These are phyloP conservation scores for Chaetoscypha palmicola DNA, from an alignment of 2,329 filamentous ascomycete species.

Conservation along the genomic window DNA sequence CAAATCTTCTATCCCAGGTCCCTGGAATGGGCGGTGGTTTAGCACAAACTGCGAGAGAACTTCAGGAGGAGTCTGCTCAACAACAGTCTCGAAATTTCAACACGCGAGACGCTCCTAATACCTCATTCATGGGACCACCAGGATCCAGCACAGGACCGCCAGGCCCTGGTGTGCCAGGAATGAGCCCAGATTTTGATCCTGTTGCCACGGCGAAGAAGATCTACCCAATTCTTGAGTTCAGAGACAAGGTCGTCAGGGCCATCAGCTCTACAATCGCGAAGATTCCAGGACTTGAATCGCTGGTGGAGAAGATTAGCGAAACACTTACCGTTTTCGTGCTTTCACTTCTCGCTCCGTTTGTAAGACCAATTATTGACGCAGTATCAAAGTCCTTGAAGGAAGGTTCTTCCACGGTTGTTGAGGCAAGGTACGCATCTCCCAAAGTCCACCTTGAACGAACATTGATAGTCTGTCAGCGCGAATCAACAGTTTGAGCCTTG, in stretches of 20 bases:
- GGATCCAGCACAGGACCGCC: conserved; percentile 35
- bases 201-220: conserved; percentile 73
- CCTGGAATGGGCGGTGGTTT: conserved; percentile 63
- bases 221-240: conserved; percentile 89
- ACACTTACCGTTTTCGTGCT: conserved; percentile 87
- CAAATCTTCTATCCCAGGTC: conserved; percentile 66
- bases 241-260: conserved; percentile 84
- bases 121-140: conserved; percentile 21
- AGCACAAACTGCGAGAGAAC: conserved; percentile 55
- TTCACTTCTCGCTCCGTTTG: conserved; percentile 82
- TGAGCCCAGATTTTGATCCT: conserved; percentile 70
- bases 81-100: conserved; percentile 53
- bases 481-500: conserved; percentile 74
- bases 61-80: conserved; percentile 54
- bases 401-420: conserved; percentile 67
- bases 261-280: conserved; percentile 84
- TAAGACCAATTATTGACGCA: conserved; percentile 83
- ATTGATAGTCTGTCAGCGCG: conserved; percentile 38
- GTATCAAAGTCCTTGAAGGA: conserved; percentile 80
- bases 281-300: conserved; percentile 79
- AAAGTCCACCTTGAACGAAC: background rate
- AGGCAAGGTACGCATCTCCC: conserved; percentile 38
- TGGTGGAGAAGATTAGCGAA: conserved; percentile 93
- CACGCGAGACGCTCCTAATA: conserved; percentile 27
- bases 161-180: conserved; percentile 58